Evolutionary conservation across 2,329 filamentous ascomycete genomes (phyloP).

Genomic region (Zasmidium cellare): DNA sequence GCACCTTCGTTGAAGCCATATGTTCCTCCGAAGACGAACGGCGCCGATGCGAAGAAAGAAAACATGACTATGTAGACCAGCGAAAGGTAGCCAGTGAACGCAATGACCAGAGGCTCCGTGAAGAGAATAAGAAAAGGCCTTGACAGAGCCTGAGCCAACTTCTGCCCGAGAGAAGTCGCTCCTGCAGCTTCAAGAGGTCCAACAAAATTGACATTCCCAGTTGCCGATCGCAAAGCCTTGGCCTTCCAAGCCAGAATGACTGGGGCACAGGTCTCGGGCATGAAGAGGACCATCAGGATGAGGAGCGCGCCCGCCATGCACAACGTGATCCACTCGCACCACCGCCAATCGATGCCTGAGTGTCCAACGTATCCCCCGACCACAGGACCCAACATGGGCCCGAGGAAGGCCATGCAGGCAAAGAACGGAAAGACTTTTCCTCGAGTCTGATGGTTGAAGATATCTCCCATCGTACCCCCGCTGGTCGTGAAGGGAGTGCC

Average conservation of each 20-base stretch:
- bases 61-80: constrained; percentile 24
- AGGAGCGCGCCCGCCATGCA: constrained; percentile 47
- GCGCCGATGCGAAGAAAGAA: not conserved
- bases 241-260: constrained; percentile 37
- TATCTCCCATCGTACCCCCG: not conserved
- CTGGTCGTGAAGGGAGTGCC: not conserved
- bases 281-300: constrained; percentile 39
- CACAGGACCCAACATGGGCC: not conserved
- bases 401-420: not conserved
- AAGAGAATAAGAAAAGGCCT: constrained; percentile 31
- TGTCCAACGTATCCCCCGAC: constrained; percentile 43
- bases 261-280: constrained; percentile 53
- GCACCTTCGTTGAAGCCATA: not conserved
- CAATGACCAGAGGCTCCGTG: constrained; percentile 32
- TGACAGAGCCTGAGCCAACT: constrained; percentile 18
- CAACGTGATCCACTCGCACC: constrained; percentile 41
- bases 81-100: constrained; percentile 33
- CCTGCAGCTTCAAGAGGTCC: constrained; percentile 20
- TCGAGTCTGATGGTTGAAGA: not conserved
- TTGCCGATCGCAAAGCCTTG: constrained; percentile 12
- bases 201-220: constrained; percentile 40
- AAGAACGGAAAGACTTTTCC: not conserved
- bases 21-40: constrained; percentile 44
- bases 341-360: constrained; percentile 44
- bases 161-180: constrained; percentile 1